phyloP scores from a whole-genome alignment of 148 eudicot species.

The Vaccinium myrtillus region DNA sequence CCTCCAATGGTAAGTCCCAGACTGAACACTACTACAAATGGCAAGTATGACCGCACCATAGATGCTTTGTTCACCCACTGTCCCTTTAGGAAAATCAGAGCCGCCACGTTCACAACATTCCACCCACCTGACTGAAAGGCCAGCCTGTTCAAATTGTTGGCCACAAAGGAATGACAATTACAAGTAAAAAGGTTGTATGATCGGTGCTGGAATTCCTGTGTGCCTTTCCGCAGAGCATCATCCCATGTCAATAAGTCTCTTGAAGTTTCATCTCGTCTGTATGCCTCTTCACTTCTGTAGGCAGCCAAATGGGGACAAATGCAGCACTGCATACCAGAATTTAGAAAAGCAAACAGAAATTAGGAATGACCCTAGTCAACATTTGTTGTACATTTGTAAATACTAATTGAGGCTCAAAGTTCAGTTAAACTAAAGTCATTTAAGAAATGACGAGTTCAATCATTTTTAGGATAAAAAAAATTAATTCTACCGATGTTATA shows the following conservation, averaged over 20 bases:
- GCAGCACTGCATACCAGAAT: slow-evolving; percentile 38
- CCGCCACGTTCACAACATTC: slow-evolving; percentile 84
- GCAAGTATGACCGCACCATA: slow-evolving; percentile 49
- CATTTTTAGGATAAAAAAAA: not conserved
- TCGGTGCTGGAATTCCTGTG: slow-evolving; percentile 80
- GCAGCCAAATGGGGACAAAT: slow-evolving; percentile 31
- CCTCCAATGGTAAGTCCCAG: slow-evolving; percentile 72
- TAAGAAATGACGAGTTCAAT: not conserved
- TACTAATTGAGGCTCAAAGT: not conserved
- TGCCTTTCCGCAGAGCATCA: slow-evolving; percentile 60
- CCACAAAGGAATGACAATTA: slow-evolving; percentile 94
- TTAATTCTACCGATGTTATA: not conserved
- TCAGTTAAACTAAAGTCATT: not conserved
- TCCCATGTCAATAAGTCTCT: slow-evolving; percentile 59
- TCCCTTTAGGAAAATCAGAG: slow-evolving; percentile 70
- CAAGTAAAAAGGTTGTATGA: slow-evolving; percentile 80
- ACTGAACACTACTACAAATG: slow-evolving; percentile 49
- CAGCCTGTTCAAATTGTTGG: slow-evolving; percentile 74
- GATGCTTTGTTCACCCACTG: slow-evolving; percentile 62
- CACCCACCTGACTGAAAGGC: slow-evolving; percentile 63
- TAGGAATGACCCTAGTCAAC: not conserved
- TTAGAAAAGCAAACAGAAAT: slow-evolving; percentile 6
- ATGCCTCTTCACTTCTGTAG: slow-evolving; percentile 30
- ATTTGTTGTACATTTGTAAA: not conserved
- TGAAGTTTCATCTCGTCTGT: slow-evolving; percentile 26